phyloP scores from a whole-genome alignment of 495 filamentous ascomycete genomes.

The Chaetomidium leptoderma region DNA sequence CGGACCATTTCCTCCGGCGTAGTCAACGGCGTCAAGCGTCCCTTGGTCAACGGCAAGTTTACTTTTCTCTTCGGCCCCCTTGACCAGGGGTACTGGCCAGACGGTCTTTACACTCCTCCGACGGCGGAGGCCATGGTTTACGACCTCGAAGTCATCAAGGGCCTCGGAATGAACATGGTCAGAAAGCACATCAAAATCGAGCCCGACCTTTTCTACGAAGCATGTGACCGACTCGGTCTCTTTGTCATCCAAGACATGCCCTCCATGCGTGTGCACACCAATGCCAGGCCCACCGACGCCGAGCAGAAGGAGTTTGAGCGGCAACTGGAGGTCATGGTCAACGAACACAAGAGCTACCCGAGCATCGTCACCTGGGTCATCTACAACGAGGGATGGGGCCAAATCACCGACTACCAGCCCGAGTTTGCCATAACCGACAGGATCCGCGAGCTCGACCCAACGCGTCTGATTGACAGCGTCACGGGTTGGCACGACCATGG shows the following conservation, averaged over 20 bases:
- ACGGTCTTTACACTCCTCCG: conserved; percentile 59
- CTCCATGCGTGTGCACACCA: conserved; percentile 42
- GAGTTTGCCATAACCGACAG: conserved; percentile 53
- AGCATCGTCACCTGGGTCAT: conserved; percentile 57
- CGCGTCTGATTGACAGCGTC: conserved; percentile 54
- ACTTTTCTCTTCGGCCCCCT: conserved; percentile 63
- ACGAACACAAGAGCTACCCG: conserved; percentile 59
- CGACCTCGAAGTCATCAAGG: conserved; percentile 57
- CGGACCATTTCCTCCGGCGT: conserved; percentile 53
- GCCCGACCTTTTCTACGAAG: conserved; percentile 59
- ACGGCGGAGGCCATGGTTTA: conserved; percentile 61
- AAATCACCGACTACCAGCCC: conserved; percentile 46
- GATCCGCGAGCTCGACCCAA: conserved; percentile 55
- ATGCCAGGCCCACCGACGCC: conserved; percentile 34
- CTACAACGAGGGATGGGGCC: conserved; percentile 72
- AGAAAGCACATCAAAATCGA: conserved; percentile 73
- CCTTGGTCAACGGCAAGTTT: conserved; percentile 60
- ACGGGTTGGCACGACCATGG: conserved; percentile 62
- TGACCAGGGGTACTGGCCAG: conserved; percentile 68
- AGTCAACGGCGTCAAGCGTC: conserved; percentile 56
- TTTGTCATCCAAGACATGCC: conserved; percentile 69
- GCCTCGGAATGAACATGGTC: conserved; percentile 61
- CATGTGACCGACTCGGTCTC: conserved; percentile 60
- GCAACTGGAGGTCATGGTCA: conserved; percentile 56
- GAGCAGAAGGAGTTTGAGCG: conserved; percentile 59